Base-by-base conservation (phyloP, 2,329 filamentous ascomycete species). In the Colletotrichum noveboracense region DNA sequence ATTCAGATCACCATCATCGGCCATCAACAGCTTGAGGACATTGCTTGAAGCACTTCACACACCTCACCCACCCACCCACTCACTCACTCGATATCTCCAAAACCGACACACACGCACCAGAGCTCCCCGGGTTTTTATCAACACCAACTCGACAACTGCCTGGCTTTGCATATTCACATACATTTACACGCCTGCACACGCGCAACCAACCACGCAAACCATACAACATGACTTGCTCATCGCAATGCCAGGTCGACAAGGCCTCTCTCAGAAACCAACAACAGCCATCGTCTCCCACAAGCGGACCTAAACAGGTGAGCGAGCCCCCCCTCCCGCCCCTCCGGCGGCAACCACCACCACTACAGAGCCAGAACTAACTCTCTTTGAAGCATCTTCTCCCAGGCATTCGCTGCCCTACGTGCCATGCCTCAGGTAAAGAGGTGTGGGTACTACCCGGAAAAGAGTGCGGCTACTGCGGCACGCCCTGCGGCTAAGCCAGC, bases 381-480 rank as follows among this genome's bases (percentile, higher is more conserved):
- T 38, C 38, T 38, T 74, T 48, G 43, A 60, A 85, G 81, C 70
- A 72, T 74, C 75, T 85, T 81, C 85, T 89, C 75, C 86, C 89
- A 6, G 89, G 89, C 12, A 88, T 89, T 30, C 84, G 86, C 78
- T 91, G 89, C 80, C 88, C 89, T 64, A 90, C 86, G 6, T 91
- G 89, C 78, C 85, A 85, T 66, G 80, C 83, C 56, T 83, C 84
- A 61, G 89, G 89, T 75, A 84, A 87, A 76, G 89, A 90, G 79
- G 87, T 89, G 58, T 91, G 89, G 89, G 89, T 91, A 28, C 89
- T 90, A 76, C 89, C 88, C 36, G 89, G 89, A 68, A 86, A 87
- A 72, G 83, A 83, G 66, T 91, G 89, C 79, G 86, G 86, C 36
- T 86, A 88, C 77, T 90, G 88, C 81, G 88, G 88, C 66, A 89